Conservation (phyloP, 306 rosid species). For the Glycine latifolia region DNA sequence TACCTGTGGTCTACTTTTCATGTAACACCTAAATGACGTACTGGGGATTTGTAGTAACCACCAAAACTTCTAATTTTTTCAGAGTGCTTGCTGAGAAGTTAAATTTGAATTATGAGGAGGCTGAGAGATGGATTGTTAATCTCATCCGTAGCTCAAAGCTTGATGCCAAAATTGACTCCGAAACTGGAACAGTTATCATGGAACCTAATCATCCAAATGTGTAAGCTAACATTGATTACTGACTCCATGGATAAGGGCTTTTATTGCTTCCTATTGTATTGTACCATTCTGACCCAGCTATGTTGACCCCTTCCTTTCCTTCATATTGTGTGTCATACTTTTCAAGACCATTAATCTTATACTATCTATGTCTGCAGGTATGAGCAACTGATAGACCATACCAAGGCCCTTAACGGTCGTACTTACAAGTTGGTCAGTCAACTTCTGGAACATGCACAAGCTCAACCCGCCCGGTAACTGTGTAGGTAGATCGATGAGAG, state of each 20-base stretch:
- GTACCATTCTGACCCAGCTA: not conserved
- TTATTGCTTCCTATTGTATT: conserved; percentile 10
- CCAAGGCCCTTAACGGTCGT: conserved; percentile 79
- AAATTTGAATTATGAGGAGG: conserved; percentile 89
- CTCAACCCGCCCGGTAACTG: conserved; percentile 67
- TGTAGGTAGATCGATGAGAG: conserved; percentile 36
- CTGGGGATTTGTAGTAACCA: not conserved
- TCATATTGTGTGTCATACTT: too few relatives aligned
- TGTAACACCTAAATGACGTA: not conserved
- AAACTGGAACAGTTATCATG: conserved; percentile 76
- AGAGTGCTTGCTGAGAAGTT: conserved; percentile 94
- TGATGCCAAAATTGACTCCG: conserved; percentile 81
- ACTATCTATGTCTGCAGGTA: conserved; percentile 58
- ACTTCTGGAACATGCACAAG: conserved; percentile 70
- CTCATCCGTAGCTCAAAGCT: conserved; percentile 88
- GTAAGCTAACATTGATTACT: conserved; percentile 59
- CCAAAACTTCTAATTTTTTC: conserved; percentile 21
- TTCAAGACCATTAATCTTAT: not conserved
- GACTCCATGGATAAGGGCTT: not conserved
- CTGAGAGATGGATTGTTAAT: conserved; percentile 92
- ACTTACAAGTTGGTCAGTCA: conserved; percentile 81
- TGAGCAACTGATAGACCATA: conserved; percentile 90
- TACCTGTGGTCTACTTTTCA: not conserved
- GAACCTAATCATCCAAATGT: conserved; percentile 89
- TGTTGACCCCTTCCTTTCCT: not conserved